phyloP scores from a whole-genome alignment of 2,329 filamentous ascomycete genomes.

The Metarhizium humberi region DNA sequence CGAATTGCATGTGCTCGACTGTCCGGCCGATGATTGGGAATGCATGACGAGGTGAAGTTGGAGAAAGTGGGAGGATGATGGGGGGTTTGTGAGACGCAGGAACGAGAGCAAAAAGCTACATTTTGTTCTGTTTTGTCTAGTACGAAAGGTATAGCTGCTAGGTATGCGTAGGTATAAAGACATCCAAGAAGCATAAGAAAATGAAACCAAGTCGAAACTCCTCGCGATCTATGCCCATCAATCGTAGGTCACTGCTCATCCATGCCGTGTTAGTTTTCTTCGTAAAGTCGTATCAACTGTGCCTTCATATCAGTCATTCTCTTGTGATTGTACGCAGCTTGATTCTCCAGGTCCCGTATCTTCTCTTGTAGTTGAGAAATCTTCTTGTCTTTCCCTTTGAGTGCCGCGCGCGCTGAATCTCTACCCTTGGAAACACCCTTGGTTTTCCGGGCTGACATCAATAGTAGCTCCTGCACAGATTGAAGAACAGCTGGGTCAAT shows the following conservation, averaged over 20 bases:
- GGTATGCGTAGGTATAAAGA: no score
- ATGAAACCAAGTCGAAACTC: neutral
- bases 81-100: no score
- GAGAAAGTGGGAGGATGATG: no score
- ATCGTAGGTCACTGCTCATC: neutral
- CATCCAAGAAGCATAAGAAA: neutral
- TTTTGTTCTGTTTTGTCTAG: no score
- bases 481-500: conserved; percentile 27
- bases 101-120: no score
- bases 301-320: conserved; percentile 28
- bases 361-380: conserved; percentile 27
- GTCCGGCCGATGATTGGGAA: neutral
- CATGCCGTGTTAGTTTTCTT: conserved; percentile 16
- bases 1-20: conserved; percentile 8
- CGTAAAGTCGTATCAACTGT: conserved; percentile 26
- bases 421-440: conserved; percentile 55
- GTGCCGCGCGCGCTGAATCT: conserved; percentile 52
- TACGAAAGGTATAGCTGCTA: no score
- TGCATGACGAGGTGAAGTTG: no score
- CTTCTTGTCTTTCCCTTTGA: conserved; percentile 51
- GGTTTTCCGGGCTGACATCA: conserved; percentile 45
- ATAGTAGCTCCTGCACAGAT: conserved; percentile 35
- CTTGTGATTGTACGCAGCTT: conserved; percentile 19
- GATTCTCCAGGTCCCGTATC: conserved; percentile 30
- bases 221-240: neutral